Evolutionary conservation across 2,329 filamentous ascomycete species (phyloP).

Genomic region (Colletotrichum higginsianum): DNA sequence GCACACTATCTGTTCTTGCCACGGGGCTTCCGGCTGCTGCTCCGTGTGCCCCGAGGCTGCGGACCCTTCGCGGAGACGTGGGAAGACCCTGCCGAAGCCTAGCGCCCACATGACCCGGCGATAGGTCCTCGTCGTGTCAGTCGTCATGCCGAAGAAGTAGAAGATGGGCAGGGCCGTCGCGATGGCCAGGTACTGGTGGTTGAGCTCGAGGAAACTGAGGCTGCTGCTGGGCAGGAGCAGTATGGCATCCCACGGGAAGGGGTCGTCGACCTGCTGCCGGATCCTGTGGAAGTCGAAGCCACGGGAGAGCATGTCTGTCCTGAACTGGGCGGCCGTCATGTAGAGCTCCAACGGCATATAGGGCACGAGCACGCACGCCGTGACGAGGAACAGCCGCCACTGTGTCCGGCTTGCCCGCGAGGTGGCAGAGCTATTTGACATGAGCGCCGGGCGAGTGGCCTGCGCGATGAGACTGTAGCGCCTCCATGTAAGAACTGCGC

Average conservation of each 20-base stretch:
- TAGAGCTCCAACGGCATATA: slow-evolving; percentile 65
- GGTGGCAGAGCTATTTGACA: slow-evolving; percentile 56
- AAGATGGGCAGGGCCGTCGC: slow-evolving; percentile 64
- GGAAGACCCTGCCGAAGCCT: slow-evolving; percentile 62
- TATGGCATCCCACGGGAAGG: slow-evolving; percentile 64
- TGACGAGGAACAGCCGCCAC: slow-evolving; percentile 70
- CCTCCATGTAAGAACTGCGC: slow-evolving; percentile 61
- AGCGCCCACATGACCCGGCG: slow-evolving; percentile 55
- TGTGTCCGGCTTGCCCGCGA: slow-evolving; percentile 63
- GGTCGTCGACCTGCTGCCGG: slow-evolving; percentile 53
- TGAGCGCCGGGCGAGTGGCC: slow-evolving; percentile 57
- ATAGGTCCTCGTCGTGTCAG: slow-evolving; percentile 67
- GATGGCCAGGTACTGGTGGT: slow-evolving; percentile 65
- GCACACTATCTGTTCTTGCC: slow-evolving; percentile 11
- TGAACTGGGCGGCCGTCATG: slow-evolving; percentile 59
- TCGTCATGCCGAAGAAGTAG: slow-evolving; percentile 69
- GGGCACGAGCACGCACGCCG: slow-evolving; percentile 64
- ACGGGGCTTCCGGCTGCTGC: slow-evolving; percentile 7
- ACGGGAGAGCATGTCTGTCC: slow-evolving; percentile 46
- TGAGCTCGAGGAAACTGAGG: slow-evolving; percentile 57
- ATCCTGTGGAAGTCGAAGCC: slow-evolving; percentile 60
- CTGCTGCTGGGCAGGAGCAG: slow-evolving; percentile 59
- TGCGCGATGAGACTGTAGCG: slow-evolving; percentile 64
- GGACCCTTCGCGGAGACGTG: slow-evolving; percentile 53
- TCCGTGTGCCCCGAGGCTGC: slow-evolving; percentile 29